phyloP scores from a whole-genome alignment of 768 basidiomycete genomes.

The Megacollybia marginata region DNA sequence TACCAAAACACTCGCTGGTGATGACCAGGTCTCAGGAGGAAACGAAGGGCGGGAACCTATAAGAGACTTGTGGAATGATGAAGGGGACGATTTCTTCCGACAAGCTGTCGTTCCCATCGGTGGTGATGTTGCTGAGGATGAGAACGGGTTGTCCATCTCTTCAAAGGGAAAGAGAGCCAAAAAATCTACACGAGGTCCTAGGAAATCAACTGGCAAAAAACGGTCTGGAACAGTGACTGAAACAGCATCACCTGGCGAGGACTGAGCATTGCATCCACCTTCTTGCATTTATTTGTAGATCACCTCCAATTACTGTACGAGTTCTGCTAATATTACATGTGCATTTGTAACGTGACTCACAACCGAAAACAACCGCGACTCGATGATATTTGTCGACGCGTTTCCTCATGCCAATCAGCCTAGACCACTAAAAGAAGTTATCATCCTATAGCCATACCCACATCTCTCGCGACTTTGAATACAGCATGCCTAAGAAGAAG shows the following conservation, averaged over 20 bases:
- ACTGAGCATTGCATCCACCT: background rate
- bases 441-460: no score
- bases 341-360: no score
- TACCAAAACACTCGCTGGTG: conserved; percentile 26
- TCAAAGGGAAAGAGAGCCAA: conserved; percentile 9
- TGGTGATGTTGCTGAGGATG: conserved; percentile 22
- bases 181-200: conserved; percentile 23
- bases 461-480: no score
- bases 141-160: conserved; percentile 17
- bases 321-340: no score
- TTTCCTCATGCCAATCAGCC: no score
- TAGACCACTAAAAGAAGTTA: no score
- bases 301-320: no score
- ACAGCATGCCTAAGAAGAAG: conserved; percentile 74
- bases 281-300: no score
- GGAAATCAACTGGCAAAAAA: conserved; percentile 17
- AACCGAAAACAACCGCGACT: no score
- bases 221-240: background rate
- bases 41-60: conserved; percentile 18
- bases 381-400: no score
- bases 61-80: conserved; percentile 78
- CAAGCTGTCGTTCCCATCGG: conserved; percentile 31
- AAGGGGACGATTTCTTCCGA: conserved; percentile 82
- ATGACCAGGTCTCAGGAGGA: conserved; percentile 19
- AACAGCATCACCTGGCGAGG: conserved; percentile 1